phyloP scores from a whole-genome alignment of 176 grass and related monocot species.

The Ananas comosus region DNA sequence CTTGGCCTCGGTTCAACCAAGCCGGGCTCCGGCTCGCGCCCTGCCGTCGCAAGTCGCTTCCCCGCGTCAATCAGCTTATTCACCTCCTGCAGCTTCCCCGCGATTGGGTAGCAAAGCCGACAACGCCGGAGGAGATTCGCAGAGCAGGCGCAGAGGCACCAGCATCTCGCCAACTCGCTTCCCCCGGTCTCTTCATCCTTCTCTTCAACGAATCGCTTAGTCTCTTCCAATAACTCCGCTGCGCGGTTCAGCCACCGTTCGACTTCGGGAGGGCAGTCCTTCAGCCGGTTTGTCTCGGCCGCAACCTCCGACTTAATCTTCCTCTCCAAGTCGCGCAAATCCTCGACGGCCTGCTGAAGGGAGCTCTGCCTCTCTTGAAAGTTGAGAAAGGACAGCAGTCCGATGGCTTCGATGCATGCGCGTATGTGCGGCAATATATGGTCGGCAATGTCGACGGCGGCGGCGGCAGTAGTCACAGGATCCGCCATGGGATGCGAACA shows the following conservation, averaged over 20 bases:
- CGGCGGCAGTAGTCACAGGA: too few species aligned
- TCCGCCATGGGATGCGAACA: too few species aligned
- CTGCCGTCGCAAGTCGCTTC: constrained; percentile 13
- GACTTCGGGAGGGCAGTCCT: constrained; percentile 27
- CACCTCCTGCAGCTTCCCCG: constrained; percentile 25
- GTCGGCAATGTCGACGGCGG: neutral
- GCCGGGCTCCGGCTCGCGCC: constrained; percentile 17
- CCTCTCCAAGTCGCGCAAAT: constrained; percentile 20
- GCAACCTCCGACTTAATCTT: constrained; percentile 18
- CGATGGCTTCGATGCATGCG: constrained; percentile 26
- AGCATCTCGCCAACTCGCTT: constrained; percentile 10
- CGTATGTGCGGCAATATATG: neutral
- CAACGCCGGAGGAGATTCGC: constrained; percentile 17
- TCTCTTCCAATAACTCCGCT: neutral
- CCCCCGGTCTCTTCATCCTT: constrained; percentile 1
- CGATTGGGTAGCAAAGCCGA: constrained; percentile 24
- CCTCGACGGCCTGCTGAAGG: constrained; percentile 12
- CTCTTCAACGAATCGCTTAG: neutral
- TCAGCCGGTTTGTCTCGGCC: constrained; percentile 15
- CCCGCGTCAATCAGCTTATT: constrained; percentile 24
- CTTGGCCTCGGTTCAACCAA: constrained; percentile 12
- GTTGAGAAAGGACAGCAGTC: constrained; percentile 15
- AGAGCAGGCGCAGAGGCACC: constrained; percentile 37
- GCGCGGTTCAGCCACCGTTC: constrained; percentile 23
- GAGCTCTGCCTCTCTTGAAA: constrained; percentile 16